phyloP scores from a whole-genome alignment of 129 eudicot species.

The Tagetes erecta region DNA sequence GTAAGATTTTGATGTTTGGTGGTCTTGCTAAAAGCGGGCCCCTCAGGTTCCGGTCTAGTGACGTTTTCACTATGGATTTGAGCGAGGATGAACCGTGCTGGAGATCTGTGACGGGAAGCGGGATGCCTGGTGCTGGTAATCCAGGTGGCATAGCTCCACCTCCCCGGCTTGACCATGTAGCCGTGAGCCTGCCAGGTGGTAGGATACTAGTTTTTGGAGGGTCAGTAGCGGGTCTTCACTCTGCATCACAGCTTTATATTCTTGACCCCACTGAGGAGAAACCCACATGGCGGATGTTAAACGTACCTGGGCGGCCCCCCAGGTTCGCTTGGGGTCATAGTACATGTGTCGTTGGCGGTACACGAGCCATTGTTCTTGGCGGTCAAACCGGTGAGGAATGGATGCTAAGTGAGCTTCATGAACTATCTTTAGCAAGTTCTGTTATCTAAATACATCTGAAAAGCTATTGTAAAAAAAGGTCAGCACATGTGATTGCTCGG shows the following conservation, averaged over 20 bases:
- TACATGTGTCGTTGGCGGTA: constrained; percentile 73
- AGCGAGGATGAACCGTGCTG: constrained; percentile 68
- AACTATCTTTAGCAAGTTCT: constrained; percentile 67
- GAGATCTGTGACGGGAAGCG: constrained; percentile 80
- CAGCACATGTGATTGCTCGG: constrained; percentile 16
- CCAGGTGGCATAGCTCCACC: constrained; percentile 90
- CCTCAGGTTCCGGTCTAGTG: constrained; percentile 70
- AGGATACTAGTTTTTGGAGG: constrained; percentile 84
- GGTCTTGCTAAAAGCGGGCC: constrained; percentile 98
- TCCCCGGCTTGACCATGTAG: constrained; percentile 81
- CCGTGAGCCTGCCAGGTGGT: constrained; percentile 86
- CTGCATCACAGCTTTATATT: constrained; percentile 74
- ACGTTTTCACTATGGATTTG: constrained; percentile 64
- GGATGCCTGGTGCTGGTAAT: constrained; percentile 73
- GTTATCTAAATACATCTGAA: constrained; percentile 21
- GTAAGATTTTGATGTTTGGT: constrained; percentile 92
- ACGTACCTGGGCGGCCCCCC: constrained; percentile 73
- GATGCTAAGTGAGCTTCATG: constrained; percentile 80
- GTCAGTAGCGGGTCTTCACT: constrained; percentile 86
- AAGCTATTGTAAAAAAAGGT: constrained; percentile 6
- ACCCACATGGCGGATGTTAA: constrained; percentile 71
- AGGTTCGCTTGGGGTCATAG: constrained; percentile 78
- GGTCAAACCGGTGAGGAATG: constrained; percentile 84
- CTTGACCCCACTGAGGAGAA: constrained; percentile 82
- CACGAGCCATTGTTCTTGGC: constrained; percentile 72